Base-by-base conservation (phyloP, 805 yeast species). In the Tanozyma kutaoensis region DNA sequence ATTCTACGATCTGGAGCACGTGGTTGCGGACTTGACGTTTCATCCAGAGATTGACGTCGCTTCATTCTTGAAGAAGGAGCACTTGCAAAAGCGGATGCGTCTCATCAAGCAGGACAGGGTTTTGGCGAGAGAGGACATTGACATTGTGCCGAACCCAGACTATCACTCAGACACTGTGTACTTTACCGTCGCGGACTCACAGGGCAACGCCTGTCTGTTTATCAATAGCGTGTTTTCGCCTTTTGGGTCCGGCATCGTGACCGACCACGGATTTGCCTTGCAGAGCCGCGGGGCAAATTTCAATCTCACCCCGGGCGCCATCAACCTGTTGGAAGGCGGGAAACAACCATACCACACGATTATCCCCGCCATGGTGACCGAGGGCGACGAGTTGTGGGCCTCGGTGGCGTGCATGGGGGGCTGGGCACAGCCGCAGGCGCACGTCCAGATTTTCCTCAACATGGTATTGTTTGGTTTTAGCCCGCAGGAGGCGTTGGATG, bases 381-480 rank as follows among this genome's bases (percentile, higher is more conserved):
- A 55, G 3, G 11, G 54, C 15, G 68, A 66, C 15, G 38, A 43
- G 4, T 49, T 80, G n/a, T 73, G 62, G 40, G 84, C 85, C 1
- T 53, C 76, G n/a, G 75, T 63, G 38, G 91, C 88, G 26, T 79
- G 76, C 34, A 79, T 78, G 84, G 93, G 93, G 12, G 93, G 88
- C 0, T 80, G 72, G 53, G 78, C 75, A 57, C 93, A 81, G 47
- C 93, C 93, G 3, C 82, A 77, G 39, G 86, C 86, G 2, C 93
- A 80, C 39, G 72, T 80, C 5, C 88, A 78, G 46, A 86, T 77
- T 20, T 74, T 69, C 21, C 49, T 79, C 34, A 80, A 81, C 45
- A 46, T 80, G 61, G 40, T 64, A 2, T 42, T 72, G 9, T 80
- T 75, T 45, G 73, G 72, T 0, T 48, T 73, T 40, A 65, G 69